Percentiles rank a stretch among this genome's conserved stretches.
phyloP scores from a whole-genome alignment of 768 basidiomycete species.

The Pulveroboletus sp. region DNA sequence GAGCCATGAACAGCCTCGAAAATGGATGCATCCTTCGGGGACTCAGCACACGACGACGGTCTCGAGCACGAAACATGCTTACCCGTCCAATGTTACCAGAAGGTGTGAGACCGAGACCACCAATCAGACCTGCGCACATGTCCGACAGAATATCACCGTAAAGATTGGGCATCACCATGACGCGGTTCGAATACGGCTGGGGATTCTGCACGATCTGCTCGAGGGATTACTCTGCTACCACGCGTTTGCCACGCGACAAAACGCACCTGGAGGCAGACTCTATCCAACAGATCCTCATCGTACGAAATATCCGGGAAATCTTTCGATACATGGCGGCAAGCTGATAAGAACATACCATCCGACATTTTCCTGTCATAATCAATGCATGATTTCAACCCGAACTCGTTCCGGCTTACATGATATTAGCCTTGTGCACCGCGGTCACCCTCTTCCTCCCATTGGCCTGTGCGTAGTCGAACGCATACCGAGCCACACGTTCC shows the following conservation, averaged over 20 bases:
- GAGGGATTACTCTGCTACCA: not conserved
- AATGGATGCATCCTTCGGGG: slow-evolving; percentile 85
- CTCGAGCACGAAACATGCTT: slow-evolving; percentile 27
- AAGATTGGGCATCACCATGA: slow-evolving; percentile 99
- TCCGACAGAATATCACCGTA: slow-evolving; percentile 95
- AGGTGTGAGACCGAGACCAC: slow-evolving; percentile 93
- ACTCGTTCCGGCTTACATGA: slow-evolving; percentile 64
- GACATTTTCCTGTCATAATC: slow-evolving; percentile 86
- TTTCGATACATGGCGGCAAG: slow-evolving; percentile 93
- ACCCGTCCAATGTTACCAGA: slow-evolving; percentile 97
- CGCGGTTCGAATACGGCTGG: slow-evolving; percentile 86
- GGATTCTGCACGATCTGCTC: slow-evolving; percentile 87
- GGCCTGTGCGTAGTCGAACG: slow-evolving; percentile 94
- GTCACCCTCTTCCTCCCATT: slow-evolving; percentile 89
- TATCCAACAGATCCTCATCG: slow-evolving; percentile 95
- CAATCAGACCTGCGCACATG: slow-evolving; percentile 98
- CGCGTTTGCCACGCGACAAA: not conserved
- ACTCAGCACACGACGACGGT: slow-evolving; percentile 12
- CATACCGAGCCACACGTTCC: slow-evolving; percentile 96
- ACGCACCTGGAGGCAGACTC: slow-evolving; percentile 85
- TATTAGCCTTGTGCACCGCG: slow-evolving; percentile 99
- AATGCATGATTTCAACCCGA: slow-evolving; percentile 8
- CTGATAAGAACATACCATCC: slow-evolving; percentile 98
- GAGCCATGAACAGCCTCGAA: slow-evolving; percentile 99
- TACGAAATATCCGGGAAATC: slow-evolving; percentile 92